These are phyloP conservation scores for Melampsora abietis-canadensis DNA, from an alignment of 1,284 basidiomycete genomes.

Conservation along the genomic window DNA sequence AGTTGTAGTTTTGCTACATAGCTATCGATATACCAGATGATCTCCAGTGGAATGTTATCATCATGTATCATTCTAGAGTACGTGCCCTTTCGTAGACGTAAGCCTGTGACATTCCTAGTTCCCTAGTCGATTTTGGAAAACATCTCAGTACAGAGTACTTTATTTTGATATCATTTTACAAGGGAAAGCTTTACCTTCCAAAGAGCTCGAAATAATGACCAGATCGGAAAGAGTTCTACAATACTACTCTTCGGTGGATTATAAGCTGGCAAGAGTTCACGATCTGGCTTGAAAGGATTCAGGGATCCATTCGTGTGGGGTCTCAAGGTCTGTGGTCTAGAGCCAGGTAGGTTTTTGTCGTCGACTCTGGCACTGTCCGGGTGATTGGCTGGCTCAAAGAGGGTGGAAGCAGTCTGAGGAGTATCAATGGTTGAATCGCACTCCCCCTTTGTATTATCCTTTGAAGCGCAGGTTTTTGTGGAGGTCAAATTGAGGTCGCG, in stretches of 20 bases:
- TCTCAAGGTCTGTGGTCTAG: not conserved
- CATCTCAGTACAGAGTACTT: too few species aligned
- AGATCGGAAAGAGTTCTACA: slow-evolving; percentile 9
- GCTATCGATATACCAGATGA: slow-evolving; percentile 23
- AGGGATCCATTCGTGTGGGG: not conserved
- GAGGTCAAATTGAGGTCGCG: not conserved
- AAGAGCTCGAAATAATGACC: slow-evolving; percentile 7
- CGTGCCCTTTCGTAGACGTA: not conserved
- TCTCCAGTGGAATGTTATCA: slow-evolving; percentile 32
- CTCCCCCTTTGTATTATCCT: not conserved
- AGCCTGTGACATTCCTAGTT: slow-evolving; percentile 17
- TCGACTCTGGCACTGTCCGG: not conserved
- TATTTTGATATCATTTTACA: too few species aligned
- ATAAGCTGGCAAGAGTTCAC: slow-evolving; percentile 19
- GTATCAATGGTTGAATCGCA: too few species aligned
- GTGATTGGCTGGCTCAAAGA: too few species aligned
- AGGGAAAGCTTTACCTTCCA: not conserved
- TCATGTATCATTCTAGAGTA: slow-evolving; percentile 15
- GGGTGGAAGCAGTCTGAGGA: too few species aligned
- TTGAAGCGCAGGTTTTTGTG: not conserved
- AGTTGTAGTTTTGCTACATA: slow-evolving; percentile 23
- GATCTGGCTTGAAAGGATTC: slow-evolving; percentile 21
- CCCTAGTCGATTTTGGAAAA: slow-evolving; percentile 2
- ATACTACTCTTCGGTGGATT: slow-evolving; percentile 23
- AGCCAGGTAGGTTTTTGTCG: not conserved